phyloP scores from a whole-genome alignment of 2,329 filamentous ascomycete species.

The Ophiostoma montium region DNA sequence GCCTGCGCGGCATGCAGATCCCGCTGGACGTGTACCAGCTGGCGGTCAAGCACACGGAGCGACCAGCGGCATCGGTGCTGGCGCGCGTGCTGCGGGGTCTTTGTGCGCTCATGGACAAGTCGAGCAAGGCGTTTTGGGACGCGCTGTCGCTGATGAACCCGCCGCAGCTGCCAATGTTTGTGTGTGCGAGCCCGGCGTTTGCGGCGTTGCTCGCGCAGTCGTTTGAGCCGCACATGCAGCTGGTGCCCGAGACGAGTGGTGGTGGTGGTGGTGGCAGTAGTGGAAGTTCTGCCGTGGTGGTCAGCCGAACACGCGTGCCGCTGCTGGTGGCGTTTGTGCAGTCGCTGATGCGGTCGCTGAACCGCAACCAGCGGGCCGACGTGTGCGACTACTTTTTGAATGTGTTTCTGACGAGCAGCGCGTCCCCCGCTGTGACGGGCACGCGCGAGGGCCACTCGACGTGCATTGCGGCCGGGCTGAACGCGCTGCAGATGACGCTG shows the following conservation, averaged over 20 bases:
- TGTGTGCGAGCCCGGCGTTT: constrained; percentile 60
- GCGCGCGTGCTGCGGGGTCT: constrained; percentile 57
- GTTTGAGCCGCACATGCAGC: constrained; percentile 35
- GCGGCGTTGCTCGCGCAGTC: constrained; percentile 47
- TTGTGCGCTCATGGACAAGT: constrained; percentile 56
- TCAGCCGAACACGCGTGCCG: not conserved
- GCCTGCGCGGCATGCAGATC: constrained; percentile 64
- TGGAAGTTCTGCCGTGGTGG: too few relatives aligned
- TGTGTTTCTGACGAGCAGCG: constrained; percentile 42
- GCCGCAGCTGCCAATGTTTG: constrained; percentile 66
- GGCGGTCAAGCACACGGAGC: constrained; percentile 37
- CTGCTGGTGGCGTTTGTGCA: constrained; percentile 66
- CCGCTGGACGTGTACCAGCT: constrained; percentile 57
- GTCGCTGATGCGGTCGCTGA: constrained; percentile 64
- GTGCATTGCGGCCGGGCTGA: constrained; percentile 51
- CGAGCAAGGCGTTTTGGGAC: constrained; percentile 74
- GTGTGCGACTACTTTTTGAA: constrained; percentile 67
- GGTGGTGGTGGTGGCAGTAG: too few relatives aligned
- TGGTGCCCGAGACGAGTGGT: constrained; percentile 5
- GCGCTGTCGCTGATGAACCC: constrained; percentile 71
- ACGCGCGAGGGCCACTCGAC: constrained; percentile 42
- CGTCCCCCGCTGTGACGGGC: constrained; percentile 33
- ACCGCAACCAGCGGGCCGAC: constrained; percentile 53
- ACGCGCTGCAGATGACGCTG: constrained; percentile 42
- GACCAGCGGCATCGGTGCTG: constrained; percentile 43